Evolutionary conservation across 2,329 filamentous ascomycete genomes (phyloP), one percentile per base, ranked within the genome.

Genomic region (Cladosporium sphaerospermum): DNA sequence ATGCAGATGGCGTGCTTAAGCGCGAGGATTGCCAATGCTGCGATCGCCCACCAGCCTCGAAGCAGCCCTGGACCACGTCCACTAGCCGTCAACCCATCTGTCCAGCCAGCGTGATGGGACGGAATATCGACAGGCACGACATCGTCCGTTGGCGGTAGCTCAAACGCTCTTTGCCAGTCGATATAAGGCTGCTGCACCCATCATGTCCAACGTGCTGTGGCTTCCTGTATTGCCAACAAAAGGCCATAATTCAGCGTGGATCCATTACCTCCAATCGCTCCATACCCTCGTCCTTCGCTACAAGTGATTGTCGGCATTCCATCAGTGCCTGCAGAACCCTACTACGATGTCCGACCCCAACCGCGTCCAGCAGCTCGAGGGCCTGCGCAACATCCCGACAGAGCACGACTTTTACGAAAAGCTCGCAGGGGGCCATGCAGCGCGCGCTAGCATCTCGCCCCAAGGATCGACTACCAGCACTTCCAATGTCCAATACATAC

Each of bases 331-430:
- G 10, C 40, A 6, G 9, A 42, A 5, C n/a, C 28, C 13, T 9
- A 23, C 28, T 11, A 58, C 54, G 16, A 62, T 62, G 61, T 33
- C 59, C 5, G 55, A 62, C 55, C 51, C 52, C 1, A 64, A 63
- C 41, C 59, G 62, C 9, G 56, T 63, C 33, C 61, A 64, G 49
- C 62, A 64, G 53, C 61, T 64, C 8, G 63, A 65, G 44, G 58
- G 59, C 33, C 55, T 64, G 31, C 56, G 56, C 13, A 65, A 62
- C 28, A 56, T 64, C 23, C 56, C 58, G 45, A 64, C 60, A 2
- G 61, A 62, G 44, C 56, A 52, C 36, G 59, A 63, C 46, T 61
- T 63, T 39, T 65, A 62, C 39, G 60, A 63, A 49, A 60, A 59
- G 52, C 55, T 65, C 19, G 62, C 61, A 3, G 51, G 56, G n/a